Evolutionary conservation across 2,329 filamentous ascomycete species (phyloP), one percentile per base, ranked within the genome.

Genomic region (Onygenales sp.): DNA sequence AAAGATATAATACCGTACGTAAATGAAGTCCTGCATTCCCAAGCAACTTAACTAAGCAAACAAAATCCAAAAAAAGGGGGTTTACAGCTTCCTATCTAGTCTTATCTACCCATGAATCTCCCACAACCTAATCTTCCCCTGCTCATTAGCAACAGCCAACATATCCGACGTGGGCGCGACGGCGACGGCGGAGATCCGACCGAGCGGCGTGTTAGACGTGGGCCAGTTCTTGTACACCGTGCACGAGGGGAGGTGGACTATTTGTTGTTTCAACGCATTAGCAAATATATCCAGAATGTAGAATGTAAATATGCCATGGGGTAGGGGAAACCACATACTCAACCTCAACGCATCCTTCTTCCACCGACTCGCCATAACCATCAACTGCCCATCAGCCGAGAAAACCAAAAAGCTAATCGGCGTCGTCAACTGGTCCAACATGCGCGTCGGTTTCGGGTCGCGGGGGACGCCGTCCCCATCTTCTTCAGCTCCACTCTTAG

Each of bases 171-270:
- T 76, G 5, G 74, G 76, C 17, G 80, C 79, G 66, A 89, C 86
- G 2, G 87, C 84, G 55, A 90, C 81, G 1, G 83, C 78, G 2
- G 88, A 87, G 59, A 97, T 84, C 55, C 89, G 79, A 0, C 93
- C 93, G 57, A 98, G 72, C 0, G 91, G 90, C 54, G 93, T 98
- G 67, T 87, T 85, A 58, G 84, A 82, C 52, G 92, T 98, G 27
- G 93, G 93, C 93, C 93, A 98, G 71, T 98, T 98, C 64, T 85
- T 84, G 77, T 93, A 98, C 17, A 97, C 89, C 1, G 90, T 95
- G 69, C 90, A 95, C 61, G 82, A 91, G 0, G 92, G 91, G 60
- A 98, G 73, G 70, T 98, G 93, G 35, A 92, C 89, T 73, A 59
- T 31, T 41, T 31, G 36, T 3, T 50, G 27, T 14, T 35, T 36